A percentile compares a stretch with the other conserved stretches of the same genome.
These are phyloP conservation scores for Inga laurina DNA, from an alignment of 306 rosid species.

Conservation along the genomic window DNA sequence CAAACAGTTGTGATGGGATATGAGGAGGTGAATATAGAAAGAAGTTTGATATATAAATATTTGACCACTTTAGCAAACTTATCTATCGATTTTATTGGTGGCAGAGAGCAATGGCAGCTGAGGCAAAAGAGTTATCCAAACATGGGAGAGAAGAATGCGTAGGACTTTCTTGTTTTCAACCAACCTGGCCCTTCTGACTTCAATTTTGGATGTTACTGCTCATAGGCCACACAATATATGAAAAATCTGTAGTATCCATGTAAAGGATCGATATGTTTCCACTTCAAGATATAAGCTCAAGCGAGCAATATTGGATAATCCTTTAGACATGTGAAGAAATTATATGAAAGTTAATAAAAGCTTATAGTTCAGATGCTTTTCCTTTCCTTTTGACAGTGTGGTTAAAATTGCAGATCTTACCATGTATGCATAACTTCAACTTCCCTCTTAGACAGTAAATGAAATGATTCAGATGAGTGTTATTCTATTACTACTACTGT, in stretches of 20 bases:
- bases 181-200: slow-evolving; percentile 69
- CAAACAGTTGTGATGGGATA: slow-evolving; percentile 23
- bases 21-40: slow-evolving; percentile 11
- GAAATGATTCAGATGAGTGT: background rate
- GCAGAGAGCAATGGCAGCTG: slow-evolving; percentile 68
- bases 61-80: slow-evolving; percentile 5
- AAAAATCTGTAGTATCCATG: slow-evolving; percentile 31
- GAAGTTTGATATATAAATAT: background rate
- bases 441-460: background rate
- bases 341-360: slow-evolving; percentile 34
- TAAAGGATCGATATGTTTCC: slow-evolving; percentile 37
- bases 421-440: background rate
- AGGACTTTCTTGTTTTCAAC: slow-evolving; percentile 54
- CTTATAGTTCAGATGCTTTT: slow-evolving; percentile 2
- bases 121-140: slow-evolving; percentile 57
- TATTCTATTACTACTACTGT: background rate
- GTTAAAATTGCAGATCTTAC: slow-evolving; percentile 17
- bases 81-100: slow-evolving; percentile 14
- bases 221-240: slow-evolving; percentile 48
- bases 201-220: slow-evolving; percentile 41
- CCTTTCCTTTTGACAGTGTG: background rate
- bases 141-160: slow-evolving; percentile 59
- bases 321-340: slow-evolving; percentile 28
- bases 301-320: slow-evolving; percentile 48
- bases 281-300: slow-evolving; percentile 29